Evolutionary conservation across 2,329 filamentous ascomycete species (phyloP), one percentile per base, ranked within the genome.

Genomic region (Paecilomyces dactylethromorphus): DNA sequence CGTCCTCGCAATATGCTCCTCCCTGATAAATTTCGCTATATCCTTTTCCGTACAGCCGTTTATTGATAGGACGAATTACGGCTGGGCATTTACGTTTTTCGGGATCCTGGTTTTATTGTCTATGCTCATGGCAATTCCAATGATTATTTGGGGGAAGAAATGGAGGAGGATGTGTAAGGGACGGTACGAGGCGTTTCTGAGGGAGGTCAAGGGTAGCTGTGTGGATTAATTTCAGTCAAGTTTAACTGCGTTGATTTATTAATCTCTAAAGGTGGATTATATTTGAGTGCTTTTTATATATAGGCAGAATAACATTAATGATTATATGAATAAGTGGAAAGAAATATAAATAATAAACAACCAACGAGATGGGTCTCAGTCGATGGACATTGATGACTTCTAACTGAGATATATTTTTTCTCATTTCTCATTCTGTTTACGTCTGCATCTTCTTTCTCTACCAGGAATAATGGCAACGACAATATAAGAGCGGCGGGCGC

Each of bases 21-120:
- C 68, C 2, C 33, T 64, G 24, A 66, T 70, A 59, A 70, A 70
- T 54, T 75, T 75, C 49, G 72, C 71, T 22, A 73, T 75, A 32
- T 73, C 70, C 1, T 76, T 74, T 56, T 73, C 72, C 1, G 71
- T 76, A 24, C 74, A 76, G 61, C 70, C 73, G 13, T 75, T 77
- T 51, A 73, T 77, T 56, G 65, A 76, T 7, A 68, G 69, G 10
- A 72, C 69, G 6, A 65, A 65, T n/a, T 70, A 69, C 51, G 68
- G 68, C 18, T 66, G 66, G 63, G 54, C 66, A 53, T 74, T 75
- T 60, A 73, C 70, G 1, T 75, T 71, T 53, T 74, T 71, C 58
- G 72, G 72, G 0, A 62, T 72, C 6, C 62, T 68, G 52, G 72
- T 74, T 7, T 61, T 68, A 58, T 62, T 3, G 63, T 69, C n/a